A percentile compares a stretch with the other conserved stretches of the same genome.
Evolutionary conservation across 2,329 filamentous ascomycete genomes (phyloP).

Genomic region (Cladophialophora bantiana): DNA sequence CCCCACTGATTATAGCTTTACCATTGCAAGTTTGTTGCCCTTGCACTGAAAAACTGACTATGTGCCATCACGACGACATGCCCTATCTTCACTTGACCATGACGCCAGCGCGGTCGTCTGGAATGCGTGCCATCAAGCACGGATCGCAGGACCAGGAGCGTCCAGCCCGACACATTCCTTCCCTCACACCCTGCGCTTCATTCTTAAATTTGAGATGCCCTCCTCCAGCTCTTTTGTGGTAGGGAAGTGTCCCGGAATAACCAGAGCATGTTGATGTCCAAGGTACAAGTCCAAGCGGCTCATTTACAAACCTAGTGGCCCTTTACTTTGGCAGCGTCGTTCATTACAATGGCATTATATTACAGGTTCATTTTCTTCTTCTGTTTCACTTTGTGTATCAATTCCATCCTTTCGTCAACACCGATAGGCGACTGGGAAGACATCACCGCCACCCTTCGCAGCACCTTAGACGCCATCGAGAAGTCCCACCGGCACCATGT

Average conservation of each 20-base stretch:
- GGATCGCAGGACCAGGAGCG: background rate
- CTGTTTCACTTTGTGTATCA: slow-evolving; percentile 11
- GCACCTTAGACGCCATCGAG: slow-evolving; percentile 22
- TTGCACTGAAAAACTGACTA: background rate
- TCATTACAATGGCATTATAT: slow-evolving; percentile 5
- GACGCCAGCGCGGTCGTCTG: background rate
- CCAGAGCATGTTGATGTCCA: slow-evolving; percentile 25
- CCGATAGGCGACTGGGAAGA: slow-evolving; percentile 17
- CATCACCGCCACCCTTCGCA: slow-evolving; percentile 15
- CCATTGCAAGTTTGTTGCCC: background rate
- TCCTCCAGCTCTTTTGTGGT: slow-evolving; percentile 16
- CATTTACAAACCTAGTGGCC: background rate
- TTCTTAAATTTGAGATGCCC: slow-evolving; percentile 14
- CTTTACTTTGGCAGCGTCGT: background rate
- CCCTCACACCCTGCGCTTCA: background rate
- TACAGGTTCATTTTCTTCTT: slow-evolving; percentile 13
- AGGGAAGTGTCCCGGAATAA: slow-evolving; percentile 25
- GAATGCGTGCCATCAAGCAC: slow-evolving; percentile 23
- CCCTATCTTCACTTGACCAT: background rate
- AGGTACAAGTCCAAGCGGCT: slow-evolving; percentile 29
- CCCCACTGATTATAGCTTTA: background rate
- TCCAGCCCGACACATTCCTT: slow-evolving; percentile 16
- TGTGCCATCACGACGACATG: background rate
- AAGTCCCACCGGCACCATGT: slow-evolving; percentile 21
- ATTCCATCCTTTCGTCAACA: slow-evolving; percentile 13